These are phyloP conservation scores for Corinectria fuckeliana DNA, from an alignment of 2,329 filamentous ascomycete species.

Conservation along the genomic window DNA sequence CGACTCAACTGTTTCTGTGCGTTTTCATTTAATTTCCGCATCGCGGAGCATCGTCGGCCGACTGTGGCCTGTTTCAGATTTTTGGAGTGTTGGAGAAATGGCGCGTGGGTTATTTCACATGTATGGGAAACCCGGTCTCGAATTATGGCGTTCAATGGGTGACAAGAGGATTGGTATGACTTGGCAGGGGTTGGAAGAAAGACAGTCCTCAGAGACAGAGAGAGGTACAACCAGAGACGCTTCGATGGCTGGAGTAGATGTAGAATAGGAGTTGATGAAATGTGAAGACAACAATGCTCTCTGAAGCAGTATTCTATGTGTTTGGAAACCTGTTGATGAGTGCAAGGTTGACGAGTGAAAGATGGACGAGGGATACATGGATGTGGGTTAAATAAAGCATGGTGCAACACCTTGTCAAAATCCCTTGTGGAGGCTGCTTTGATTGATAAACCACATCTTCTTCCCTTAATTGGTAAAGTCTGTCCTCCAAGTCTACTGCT, in stretches of 20 bases:
- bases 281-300: slow-evolving; percentile 25
- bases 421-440: not conserved
- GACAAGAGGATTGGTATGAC: slow-evolving; percentile 18
- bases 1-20: slow-evolving; percentile 10
- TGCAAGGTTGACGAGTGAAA: not conserved
- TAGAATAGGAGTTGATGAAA: slow-evolving; percentile 33
- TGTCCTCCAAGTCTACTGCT: slow-evolving; percentile 11
- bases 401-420: not conserved
- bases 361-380: not conserved
- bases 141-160: slow-evolving; percentile 25
- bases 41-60: slow-evolving; percentile 25
- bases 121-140: slow-evolving; percentile 15
- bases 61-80: slow-evolving; percentile 22
- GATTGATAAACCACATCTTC: not conserved
- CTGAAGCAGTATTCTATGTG: not conserved
- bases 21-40: slow-evolving; percentile 22
- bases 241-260: slow-evolving; percentile 19
- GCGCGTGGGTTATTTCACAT: slow-evolving; percentile 28
- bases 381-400: not conserved
- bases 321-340: not conserved
- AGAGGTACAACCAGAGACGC: slow-evolving; percentile 9
- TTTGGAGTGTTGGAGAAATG: slow-evolving; percentile 32
- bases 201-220: slow-evolving; percentile 6
- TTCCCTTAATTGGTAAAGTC: slow-evolving; percentile 1
- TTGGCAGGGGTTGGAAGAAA: slow-evolving; percentile 11